Base-by-base conservation (phyloP, 169 alveolate species). In the Eimeria acervulina region DNA sequence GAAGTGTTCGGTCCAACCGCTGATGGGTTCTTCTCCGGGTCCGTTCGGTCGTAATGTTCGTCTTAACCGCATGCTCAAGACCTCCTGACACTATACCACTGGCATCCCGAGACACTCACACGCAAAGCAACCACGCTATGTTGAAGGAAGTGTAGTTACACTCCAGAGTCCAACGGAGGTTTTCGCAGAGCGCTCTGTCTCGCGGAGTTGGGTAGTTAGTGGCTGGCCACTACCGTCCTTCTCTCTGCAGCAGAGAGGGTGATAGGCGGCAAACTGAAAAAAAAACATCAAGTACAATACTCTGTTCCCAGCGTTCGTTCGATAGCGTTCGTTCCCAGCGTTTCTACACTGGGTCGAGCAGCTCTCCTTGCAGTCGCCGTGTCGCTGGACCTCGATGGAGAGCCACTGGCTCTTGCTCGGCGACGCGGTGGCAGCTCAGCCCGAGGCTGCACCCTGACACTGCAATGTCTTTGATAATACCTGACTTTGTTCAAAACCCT, bases 381-480 rank as follows among this genome's bases (percentile, higher is more conserved):
- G 87, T 83, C 91, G 70, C 74, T 84, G 92, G 92, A 52, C 92
- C 74, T 84, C 92, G 92, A 84, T 84, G 52, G 52, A 52, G 92
- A 84, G 92, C 78, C 92, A 51, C 51, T 84, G 92, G 92, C 92
- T 38, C 70, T 51, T 23, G 31, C 52, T 33, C 51, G 40, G 76
- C 26, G 78, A 13, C 33, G 76, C 78, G 23, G 51, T 84, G 55
- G 51, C 74, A 2, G 52, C 55, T 0, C 10, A 17, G 74, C 52
- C 21, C 68, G 59, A 13, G 28, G 78, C 83, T 87, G 66, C 94
- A 63, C 94, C 94, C 83, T 59, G 51, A 38, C 81, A 47, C 61
- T 63, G 44, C 81, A 61, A 40, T 63, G 94, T 63, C 78, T 87
- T 61, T 87, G 61, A 26, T 63, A 38, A 28, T 26, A 63, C 70